These are phyloP conservation scores for Heracleum sosnowskyi DNA, from an alignment of 129 eudicot genomes.

Conservation along the genomic window DNA sequence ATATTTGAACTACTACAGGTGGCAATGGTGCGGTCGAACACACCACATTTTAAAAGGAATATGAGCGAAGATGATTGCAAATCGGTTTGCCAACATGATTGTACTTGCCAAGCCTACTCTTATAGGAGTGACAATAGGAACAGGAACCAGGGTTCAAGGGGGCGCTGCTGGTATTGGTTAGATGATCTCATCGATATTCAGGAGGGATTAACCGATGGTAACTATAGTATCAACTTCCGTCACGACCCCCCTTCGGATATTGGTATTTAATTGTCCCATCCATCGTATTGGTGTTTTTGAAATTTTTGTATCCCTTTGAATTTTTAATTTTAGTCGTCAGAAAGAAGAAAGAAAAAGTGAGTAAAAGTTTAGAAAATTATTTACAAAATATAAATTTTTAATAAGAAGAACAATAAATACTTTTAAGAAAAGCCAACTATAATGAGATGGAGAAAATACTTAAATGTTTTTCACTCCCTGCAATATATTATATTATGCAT, in stretches of 20 bases:
- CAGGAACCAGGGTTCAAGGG: too few species aligned
- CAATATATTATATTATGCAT: too few species aligned
- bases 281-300: too few species aligned
- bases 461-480: too few species aligned
- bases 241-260: background rate
- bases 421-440: too few species aligned
- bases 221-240: background rate
- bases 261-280: background rate
- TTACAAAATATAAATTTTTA: too few species aligned
- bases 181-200: background rate
- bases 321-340: too few species aligned
- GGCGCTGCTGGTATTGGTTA: background rate
- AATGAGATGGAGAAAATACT: too few species aligned
- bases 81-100: background rate
- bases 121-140: background rate
- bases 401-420: too few species aligned
- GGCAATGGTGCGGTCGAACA: background rate
- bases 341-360: too few species aligned
- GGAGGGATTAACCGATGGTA: background rate
- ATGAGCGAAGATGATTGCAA: background rate
- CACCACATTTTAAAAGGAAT: fast-evolving
- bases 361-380: too few species aligned
- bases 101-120: background rate
- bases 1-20: background rate
- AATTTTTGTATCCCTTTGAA: too few species aligned